Base-by-base conservation (phyloP, 176 grass and related monocot genomes). In the Aegilops sharonensis region DNA sequence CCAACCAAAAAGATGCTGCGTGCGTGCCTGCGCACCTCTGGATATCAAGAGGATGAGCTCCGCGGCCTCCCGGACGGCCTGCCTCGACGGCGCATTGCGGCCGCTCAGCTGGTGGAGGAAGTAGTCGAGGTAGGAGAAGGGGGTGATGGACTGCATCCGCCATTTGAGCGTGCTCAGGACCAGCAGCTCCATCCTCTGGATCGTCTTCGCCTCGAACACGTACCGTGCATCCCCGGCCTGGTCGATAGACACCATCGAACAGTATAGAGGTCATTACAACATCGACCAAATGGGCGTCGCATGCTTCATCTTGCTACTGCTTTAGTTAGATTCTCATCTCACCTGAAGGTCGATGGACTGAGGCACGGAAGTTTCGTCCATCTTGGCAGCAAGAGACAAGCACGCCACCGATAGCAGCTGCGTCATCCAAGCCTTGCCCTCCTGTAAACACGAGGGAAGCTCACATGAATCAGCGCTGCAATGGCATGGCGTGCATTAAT, bases 101-200 rank as follows among this genome's bases (percentile, higher is more conserved):
- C 86, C 85, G 84, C 63, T 86, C n/a, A 99, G 89, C 61, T 90
- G 76, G 85, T 82, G 87, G 88, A 97, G 94, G 84, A 99, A 97
- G 89, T 90, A 93, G 78, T 94, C 97, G 69, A 94, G 70, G 88
- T 97, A 94, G 9, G 97, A 92, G 87, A 99, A 97, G 34, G 97
- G 94, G 15, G 97, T 99, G 61, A 99, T 90, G 9, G 94, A 82
- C 75, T 94, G 97, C 97, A 99, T 99, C 92, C 94, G 85, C 97
- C 97, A 99, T 42, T 93, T 97, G 62, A 99, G 94, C 34, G 94
- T 94, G 76, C 85, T 99, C 37, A 99, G 87, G 0, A 97, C 89
- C 36, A 99, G 86, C 57, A 99, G 92, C 89, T 99, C 91, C 94
- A 99, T 99, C 87, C 97, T 97, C 89, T 93, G 92, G 34, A 97